Evolutionary conservation across 2,329 filamentous ascomycete species (phyloP).

Genomic region (Aspergillus brunneoviolaceus): DNA sequence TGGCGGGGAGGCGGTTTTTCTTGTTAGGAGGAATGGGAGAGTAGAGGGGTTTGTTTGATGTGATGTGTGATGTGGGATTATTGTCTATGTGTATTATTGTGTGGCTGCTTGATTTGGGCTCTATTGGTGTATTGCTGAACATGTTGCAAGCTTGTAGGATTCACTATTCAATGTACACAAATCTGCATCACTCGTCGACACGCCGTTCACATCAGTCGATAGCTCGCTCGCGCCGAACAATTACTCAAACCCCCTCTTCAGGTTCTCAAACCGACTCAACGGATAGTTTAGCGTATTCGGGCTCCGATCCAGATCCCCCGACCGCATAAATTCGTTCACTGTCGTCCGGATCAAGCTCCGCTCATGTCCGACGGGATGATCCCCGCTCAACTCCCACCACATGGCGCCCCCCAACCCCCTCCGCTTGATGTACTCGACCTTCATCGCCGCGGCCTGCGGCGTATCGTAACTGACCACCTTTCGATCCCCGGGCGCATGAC

Average conservation of each 20-base stretch:
- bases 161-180: too few relatives aligned
- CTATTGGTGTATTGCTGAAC: too few relatives aligned
- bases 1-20: neutral
- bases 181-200: neutral
- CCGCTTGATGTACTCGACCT: constrained; percentile 69
- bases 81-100: too few relatives aligned
- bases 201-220: neutral
- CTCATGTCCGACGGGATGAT: constrained; percentile 39
- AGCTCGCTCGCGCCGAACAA: neutral
- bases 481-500: constrained; percentile 60
- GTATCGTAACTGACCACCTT: constrained; percentile 77
- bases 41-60: neutral
- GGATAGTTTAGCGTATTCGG: constrained; percentile 54
- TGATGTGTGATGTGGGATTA: too few relatives aligned
- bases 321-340: constrained; percentile 31
- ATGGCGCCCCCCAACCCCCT: constrained; percentile 78
- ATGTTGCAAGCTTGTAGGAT: too few relatives aligned
- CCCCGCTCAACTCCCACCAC: constrained; percentile 91
- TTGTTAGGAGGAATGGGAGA: too few relatives aligned
- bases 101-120: too few relatives aligned
- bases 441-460: constrained; percentile 63
- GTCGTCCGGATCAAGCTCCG: constrained; percentile 50
- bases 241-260: neutral
- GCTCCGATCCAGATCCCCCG: constrained; percentile 43
- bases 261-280: constrained; percentile 54